Percentiles rank a stretch among this genome's conserved stretches.
These are phyloP conservation scores for Raddia distichophylla DNA, from an alignment of 176 grass and related monocot species.

Conservation along the genomic window DNA sequence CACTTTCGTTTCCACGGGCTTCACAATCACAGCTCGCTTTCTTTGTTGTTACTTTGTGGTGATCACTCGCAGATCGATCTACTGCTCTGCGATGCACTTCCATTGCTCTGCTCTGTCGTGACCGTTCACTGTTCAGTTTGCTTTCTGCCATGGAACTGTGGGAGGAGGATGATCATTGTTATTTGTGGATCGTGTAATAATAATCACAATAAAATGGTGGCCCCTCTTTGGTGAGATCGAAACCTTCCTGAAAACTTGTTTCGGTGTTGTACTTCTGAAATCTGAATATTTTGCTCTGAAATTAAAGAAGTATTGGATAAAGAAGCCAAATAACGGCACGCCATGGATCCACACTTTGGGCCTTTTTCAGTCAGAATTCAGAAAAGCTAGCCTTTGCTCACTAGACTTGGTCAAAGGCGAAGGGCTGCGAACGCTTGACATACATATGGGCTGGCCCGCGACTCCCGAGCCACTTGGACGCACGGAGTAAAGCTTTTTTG, in stretches of 20 bases:
- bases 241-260: not conserved
- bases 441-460: no score
- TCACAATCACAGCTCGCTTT: not conserved
- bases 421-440: no score
- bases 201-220: not conserved
- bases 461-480: no score
- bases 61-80: not conserved
- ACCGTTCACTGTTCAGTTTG: not conserved
- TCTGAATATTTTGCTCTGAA: not conserved
- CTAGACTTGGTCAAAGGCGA: no score
- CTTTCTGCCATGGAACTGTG: not conserved
- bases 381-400: no score
- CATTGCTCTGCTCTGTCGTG: not conserved
- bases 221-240: not conserved
- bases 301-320: no score
- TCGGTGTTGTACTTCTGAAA: not conserved
- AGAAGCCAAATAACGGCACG: no score
- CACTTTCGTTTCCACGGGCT: not conserved
- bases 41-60: not conserved
- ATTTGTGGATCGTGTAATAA: constrained; percentile 9
- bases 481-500: no score
- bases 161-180: not conserved
- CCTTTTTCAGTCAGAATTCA: no score
- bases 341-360: no score
- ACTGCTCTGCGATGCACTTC: not conserved